Evolutionary conservation across 2,329 filamentous ascomycete species (phyloP).

Genomic region (Sporothrix euskadiensis): DNA sequence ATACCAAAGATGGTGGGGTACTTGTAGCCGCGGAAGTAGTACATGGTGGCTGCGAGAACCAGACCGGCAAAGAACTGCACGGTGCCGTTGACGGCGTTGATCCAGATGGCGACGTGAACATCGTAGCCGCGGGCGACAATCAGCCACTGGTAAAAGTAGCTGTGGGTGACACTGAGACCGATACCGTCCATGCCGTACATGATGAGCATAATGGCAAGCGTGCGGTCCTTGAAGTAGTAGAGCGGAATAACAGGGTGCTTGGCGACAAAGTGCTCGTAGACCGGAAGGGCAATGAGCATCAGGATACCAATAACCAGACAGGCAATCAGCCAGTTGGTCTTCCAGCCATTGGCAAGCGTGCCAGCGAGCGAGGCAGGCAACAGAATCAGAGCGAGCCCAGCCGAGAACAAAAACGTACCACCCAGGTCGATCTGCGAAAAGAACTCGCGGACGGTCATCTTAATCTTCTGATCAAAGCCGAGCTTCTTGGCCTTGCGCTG

Average conservation of each 20-base stretch:
- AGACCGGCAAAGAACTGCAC: conserved; percentile 46
- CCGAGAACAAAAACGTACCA: conserved; percentile 50
- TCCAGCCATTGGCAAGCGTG: conserved; percentile 45
- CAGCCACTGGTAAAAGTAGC: conserved; percentile 52
- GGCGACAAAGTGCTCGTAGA: conserved; percentile 50
- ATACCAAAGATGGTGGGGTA: conserved; percentile 47
- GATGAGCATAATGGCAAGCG: conserved; percentile 46
- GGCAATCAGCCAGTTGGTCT: conserved; percentile 47
- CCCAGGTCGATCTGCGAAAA: conserved; percentile 44
- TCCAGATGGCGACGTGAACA: conserved; percentile 46
- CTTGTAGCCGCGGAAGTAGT: conserved; percentile 47
- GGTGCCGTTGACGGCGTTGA: conserved; percentile 43
- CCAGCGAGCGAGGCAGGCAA: conserved; percentile 50
- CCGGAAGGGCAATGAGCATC: conserved; percentile 46
- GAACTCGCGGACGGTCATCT: conserved; percentile 39
- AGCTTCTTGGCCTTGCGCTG: conserved; percentile 51
- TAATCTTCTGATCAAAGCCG: conserved; percentile 39
- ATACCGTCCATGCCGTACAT: conserved; percentile 47
- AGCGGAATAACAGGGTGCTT: conserved; percentile 49
- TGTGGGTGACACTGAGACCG: conserved; percentile 48
- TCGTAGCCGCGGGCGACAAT: conserved; percentile 46
- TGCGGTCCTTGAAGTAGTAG: conserved; percentile 47
- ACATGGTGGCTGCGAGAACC: conserved; percentile 41
- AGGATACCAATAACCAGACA: conserved; percentile 40
- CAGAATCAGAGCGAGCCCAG: conserved; percentile 51